phyloP scores from a whole-genome alignment of 352 stramenopile genomes.

The Pythium sp. region DNA sequence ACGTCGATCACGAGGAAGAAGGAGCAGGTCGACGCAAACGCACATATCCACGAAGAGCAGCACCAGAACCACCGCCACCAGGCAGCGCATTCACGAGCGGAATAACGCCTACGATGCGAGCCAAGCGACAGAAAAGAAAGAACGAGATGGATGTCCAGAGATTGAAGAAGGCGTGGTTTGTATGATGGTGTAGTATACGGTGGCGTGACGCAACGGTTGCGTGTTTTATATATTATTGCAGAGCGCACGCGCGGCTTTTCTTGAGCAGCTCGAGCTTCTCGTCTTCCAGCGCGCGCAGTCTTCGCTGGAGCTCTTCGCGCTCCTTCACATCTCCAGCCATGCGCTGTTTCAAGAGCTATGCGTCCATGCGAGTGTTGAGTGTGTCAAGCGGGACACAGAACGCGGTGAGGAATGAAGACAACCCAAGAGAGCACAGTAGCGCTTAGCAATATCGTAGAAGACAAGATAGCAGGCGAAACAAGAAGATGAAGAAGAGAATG shows the following conservation, averaged over 20 bases:
- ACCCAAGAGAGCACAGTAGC: neutral
- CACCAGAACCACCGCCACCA: neutral
- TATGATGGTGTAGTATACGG: neutral
- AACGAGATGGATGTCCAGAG: neutral
- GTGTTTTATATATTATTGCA: slow-evolving; percentile 34
- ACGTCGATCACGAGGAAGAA: slow-evolving; percentile 60
- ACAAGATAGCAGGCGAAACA: neutral
- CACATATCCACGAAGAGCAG: slow-evolving; percentile 6
- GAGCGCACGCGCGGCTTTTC: slow-evolving; percentile 50
- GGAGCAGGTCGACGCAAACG: slow-evolving; percentile 3
- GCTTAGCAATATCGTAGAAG: neutral
- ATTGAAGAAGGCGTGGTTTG: neutral
- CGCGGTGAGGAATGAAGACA: neutral
- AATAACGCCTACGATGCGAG: neutral
- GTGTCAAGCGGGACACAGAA: neutral
- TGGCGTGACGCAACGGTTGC: neutral
- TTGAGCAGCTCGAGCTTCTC: slow-evolving; percentile 54
- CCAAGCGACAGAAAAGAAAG: neutral
- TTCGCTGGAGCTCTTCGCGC: slow-evolving; percentile 51
- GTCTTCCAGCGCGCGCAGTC: slow-evolving; percentile 47
- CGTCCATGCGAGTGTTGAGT: neutral
- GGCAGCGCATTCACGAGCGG: neutral
- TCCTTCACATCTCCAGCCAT: slow-evolving; percentile 45
- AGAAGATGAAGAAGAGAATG: neutral
- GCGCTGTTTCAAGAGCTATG: slow-evolving; percentile 44